Base-by-base conservation (phyloP, 768 basidiomycete species). In the Rhodotorula diobovata region DNA sequence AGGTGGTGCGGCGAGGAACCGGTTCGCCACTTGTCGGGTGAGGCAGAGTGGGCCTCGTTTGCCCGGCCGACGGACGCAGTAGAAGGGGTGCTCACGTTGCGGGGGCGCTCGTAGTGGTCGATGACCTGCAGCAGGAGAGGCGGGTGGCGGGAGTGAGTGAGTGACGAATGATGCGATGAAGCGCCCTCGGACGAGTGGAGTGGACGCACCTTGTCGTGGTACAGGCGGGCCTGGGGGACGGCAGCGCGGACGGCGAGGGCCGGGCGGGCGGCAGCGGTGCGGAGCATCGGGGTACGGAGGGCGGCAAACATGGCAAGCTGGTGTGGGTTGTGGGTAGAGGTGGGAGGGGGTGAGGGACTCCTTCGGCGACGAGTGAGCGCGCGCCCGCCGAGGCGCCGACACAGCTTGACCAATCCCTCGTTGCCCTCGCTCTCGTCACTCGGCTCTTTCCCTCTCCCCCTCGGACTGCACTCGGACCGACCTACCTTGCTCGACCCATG, bases 71-170 rank as follows among this genome's bases (percentile, higher is more conserved):
- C 14, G 30, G 45, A 58, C 35, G 21, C 46, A n/a, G 30, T 23
- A 6, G 18, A 30, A 20, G 59, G 39, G 39, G 48, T 43, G 86
- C 89, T 63, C 78, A 97, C 95, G 83, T 99, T 99, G 84, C 90
- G 87, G 75, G 96, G 96, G 82, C 86, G 87, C 84, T 98, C 95
- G 81, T 98, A 98, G 83, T 98, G 96, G 35, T 91, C 90, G 74
- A 94, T 92, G 61, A 98, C 95, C 79, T 97, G 69, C 43, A n/a
- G 21, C 14, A 5, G 16, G 50, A 48, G 30, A n/a, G 34, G 15
- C 23, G 18, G 45, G n/a, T n/a, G n/a, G n/a, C n/a, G n/a, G 12
- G 64, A 43, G 41, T 57, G 16, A 63, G 70, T 61, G 37, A 32
- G 28, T 2, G 7, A 8, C 25, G 34, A 10, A 43, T 8, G 51